phyloP scores from a whole-genome alignment of 2,329 filamentous ascomycete species.

The Colletotrichum salicis region DNA sequence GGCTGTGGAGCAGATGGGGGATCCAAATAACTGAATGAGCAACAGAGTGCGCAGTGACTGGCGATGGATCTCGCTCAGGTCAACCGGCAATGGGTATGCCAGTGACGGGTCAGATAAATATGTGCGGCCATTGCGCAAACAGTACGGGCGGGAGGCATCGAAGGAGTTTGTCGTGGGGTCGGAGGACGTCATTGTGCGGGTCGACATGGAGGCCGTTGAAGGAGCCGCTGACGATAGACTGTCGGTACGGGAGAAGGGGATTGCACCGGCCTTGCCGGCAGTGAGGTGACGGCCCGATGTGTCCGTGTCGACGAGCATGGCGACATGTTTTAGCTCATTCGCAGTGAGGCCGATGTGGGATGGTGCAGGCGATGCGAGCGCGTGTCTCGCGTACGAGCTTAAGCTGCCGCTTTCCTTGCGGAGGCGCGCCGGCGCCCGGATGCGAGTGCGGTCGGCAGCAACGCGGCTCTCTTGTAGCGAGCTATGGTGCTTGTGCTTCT shows the following conservation, averaged over 20 bases:
- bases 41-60: slow-evolving; percentile 87
- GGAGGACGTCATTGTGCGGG: slow-evolving; percentile 59
- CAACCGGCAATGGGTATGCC: slow-evolving; percentile 87
- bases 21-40: slow-evolving; percentile 82
- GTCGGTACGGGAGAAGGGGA: slow-evolving; percentile 53
- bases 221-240: slow-evolving; percentile 60
- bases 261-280: slow-evolving; percentile 47
- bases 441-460: slow-evolving; percentile 15
- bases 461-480: slow-evolving; percentile 22
- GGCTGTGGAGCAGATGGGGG: slow-evolving; percentile 72
- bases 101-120: slow-evolving; percentile 80
- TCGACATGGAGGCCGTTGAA: slow-evolving; percentile 51
- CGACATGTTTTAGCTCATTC: slow-evolving; percentile 48
- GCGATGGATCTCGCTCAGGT: slow-evolving; percentile 86
- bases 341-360: slow-evolving; percentile 33
- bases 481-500: slow-evolving; percentile 29
- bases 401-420: slow-evolving; percentile 33
- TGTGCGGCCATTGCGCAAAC: slow-evolving; percentile 80
- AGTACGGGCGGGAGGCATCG: slow-evolving; percentile 63
- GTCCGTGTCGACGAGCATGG: slow-evolving; percentile 46
- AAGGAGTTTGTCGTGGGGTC: slow-evolving; percentile 58
- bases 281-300: slow-evolving; percentile 30
- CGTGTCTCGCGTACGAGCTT: slow-evolving; percentile 22
- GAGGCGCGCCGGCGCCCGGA: slow-evolving; percentile 19
- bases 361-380: slow-evolving; percentile 16